Evolutionary conservation across 2,329 filamentous ascomycete genomes (phyloP).

Genomic region (Fusarium cyanostomum): DNA sequence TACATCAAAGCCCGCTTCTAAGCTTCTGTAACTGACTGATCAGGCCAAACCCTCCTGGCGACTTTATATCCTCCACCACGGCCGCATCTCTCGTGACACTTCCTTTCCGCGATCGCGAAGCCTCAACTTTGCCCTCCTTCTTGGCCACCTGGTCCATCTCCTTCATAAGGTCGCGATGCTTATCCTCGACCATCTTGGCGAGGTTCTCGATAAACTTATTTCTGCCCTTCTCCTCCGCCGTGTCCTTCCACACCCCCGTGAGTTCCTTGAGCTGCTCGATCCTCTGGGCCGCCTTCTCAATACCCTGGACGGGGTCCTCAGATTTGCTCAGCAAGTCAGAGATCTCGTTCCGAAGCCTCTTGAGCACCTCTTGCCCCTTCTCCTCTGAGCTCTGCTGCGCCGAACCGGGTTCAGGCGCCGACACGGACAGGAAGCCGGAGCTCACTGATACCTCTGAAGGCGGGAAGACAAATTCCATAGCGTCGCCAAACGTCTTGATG

Average conservation of each 20-base stretch:
- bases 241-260: slow-evolving; percentile 90
- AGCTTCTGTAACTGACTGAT: slow-evolving; percentile 72
- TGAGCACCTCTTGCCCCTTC: slow-evolving; percentile 84
- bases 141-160: slow-evolving; percentile 58
- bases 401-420: slow-evolving; percentile 78
- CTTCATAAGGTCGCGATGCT: slow-evolving; percentile 62
- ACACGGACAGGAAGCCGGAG: slow-evolving; percentile 89
- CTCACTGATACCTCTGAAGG: slow-evolving; percentile 86
- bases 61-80: slow-evolving; percentile 53
- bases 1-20: slow-evolving; percentile 58
- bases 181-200: slow-evolving; percentile 84
- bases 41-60: slow-evolving; percentile 64
- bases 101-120: slow-evolving; percentile 49
- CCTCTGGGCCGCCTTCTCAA: slow-evolving; percentile 76
- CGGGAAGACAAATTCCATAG: slow-evolving; percentile 94
- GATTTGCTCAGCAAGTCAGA: slow-evolving; percentile 67
- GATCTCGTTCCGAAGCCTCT: slow-evolving; percentile 76
- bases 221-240: slow-evolving; percentile 89
- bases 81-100: slow-evolving; percentile 44
- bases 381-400: slow-evolving; percentile 77
- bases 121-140: slow-evolving; percentile 48
- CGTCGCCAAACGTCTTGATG: slow-evolving; percentile 90
- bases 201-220: slow-evolving; percentile 83
- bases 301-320: slow-evolving; percentile 69
- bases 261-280: slow-evolving; percentile 82